These are phyloP conservation scores for Lentinula sp. DNA, from an alignment of 768 basidiomycete species.

Conservation along the genomic window DNA sequence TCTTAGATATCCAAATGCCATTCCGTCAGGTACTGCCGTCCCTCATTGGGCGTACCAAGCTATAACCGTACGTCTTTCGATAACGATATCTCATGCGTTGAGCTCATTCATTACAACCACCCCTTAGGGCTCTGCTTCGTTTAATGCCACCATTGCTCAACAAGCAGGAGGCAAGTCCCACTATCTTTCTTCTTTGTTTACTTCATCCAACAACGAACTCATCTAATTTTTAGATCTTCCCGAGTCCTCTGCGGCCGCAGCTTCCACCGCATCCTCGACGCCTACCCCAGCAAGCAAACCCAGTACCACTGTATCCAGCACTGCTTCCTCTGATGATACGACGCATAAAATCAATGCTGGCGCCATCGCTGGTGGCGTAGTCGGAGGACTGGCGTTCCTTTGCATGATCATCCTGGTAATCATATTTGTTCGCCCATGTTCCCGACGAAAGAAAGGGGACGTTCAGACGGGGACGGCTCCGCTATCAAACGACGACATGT, in stretches of 20 bases:
- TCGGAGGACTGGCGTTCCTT: background rate
- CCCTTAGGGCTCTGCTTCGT: background rate
- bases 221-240: background rate
- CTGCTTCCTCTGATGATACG: background rate
- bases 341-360: background rate
- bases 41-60: background rate
- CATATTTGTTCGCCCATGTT: background rate
- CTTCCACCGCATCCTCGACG: background rate
- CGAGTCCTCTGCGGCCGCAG: background rate
- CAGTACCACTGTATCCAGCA: background rate
- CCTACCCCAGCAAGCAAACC: background rate
- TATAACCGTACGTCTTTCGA: background rate
- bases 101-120: background rate
- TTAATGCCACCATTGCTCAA: background rate
- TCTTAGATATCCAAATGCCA: background rate
- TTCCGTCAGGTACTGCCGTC: background rate
- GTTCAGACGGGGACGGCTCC: background rate
- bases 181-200: background rate
- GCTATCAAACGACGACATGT: background rate
- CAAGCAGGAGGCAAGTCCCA: background rate
- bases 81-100: background rate
- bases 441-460: background rate
- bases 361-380: constrained; percentile 2
- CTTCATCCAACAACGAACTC: background rate
- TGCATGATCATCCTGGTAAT: background rate